A percentile compares a stretch with the other conserved stretches of the same genome.
phyloP scores from a whole-genome alignment of 2,329 filamentous ascomycete species.

The Colletotrichum navitas region DNA sequence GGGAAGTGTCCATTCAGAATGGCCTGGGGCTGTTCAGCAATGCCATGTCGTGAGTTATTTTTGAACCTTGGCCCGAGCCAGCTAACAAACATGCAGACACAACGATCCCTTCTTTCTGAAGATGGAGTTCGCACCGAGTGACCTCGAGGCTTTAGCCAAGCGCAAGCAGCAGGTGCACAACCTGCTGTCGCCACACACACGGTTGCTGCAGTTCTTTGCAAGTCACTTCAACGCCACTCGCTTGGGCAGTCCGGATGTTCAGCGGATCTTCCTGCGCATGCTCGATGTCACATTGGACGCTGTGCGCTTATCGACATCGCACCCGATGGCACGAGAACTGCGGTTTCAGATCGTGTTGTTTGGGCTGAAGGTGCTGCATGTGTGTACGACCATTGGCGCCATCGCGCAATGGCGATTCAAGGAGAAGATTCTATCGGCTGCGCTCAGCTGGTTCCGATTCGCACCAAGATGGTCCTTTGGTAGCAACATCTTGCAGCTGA shows the following conservation, averaged over 20 bases:
- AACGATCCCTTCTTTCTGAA: constrained; percentile 91
- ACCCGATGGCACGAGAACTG: constrained; percentile 92
- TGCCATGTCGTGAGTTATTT: constrained; percentile 67
- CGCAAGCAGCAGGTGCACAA: constrained; percentile 85
- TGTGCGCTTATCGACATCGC: constrained; percentile 76
- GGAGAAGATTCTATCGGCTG: constrained; percentile 88
- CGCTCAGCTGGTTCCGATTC: constrained; percentile 87
- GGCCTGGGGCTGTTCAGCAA: constrained; percentile 85
- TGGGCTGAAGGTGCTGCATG: constrained; percentile 80
- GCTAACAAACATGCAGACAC: constrained; percentile 63
- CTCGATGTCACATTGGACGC: constrained; percentile 83
- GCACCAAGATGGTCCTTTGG: constrained; percentile 94
- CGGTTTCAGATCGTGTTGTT: constrained; percentile 90
- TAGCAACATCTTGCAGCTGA: constrained; percentile 91
- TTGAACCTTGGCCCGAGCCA: not conserved
- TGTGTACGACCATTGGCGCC: constrained; percentile 75
- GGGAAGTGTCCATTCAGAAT: constrained; percentile 85
- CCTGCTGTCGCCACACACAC: constrained; percentile 86
- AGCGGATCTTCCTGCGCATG: constrained; percentile 84
- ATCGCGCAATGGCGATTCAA: constrained; percentile 84
- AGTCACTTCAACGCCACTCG: constrained; percentile 96
- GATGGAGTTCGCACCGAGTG: constrained; percentile 93
- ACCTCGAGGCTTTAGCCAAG: constrained; percentile 79
- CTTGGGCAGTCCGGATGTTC: constrained; percentile 84
- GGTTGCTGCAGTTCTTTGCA: constrained; percentile 87